Evolutionary conservation across 805 yeast genomes (phyloP).

Genomic region (Lipomyces japonicus): DNA sequence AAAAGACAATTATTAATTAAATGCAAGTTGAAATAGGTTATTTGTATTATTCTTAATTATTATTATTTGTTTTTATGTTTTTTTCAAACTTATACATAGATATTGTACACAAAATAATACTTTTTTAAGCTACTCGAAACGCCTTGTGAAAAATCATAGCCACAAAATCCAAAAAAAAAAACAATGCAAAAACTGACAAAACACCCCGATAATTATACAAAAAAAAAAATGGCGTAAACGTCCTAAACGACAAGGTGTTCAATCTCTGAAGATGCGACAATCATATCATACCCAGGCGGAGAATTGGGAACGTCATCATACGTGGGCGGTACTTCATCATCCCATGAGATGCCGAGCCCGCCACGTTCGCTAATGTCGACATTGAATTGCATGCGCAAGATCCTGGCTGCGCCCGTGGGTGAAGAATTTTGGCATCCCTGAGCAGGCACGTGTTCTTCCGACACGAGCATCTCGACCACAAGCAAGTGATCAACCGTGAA

Average conservation of each 20-base stretch:
- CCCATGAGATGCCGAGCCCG: conserved; percentile 97
- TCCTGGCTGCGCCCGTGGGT: conserved; percentile 88
- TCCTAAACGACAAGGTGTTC: conserved; percentile 17
- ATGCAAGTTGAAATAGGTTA: no score
- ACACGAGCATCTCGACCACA: conserved; percentile 85
- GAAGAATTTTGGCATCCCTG: conserved; percentile 45
- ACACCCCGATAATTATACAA: no score
- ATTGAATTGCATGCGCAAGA: conserved; percentile 89
- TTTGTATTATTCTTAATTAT: no score
- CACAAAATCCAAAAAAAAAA: no score
- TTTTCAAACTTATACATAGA: no score
- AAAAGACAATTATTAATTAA: no score
- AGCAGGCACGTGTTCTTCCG: conserved; percentile 63
- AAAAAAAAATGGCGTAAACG: no score
- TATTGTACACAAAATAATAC: no score
- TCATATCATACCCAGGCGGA: conserved; percentile 72
- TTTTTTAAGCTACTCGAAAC: no score
- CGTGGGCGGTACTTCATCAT: conserved; percentile 97
- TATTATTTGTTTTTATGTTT: no score
- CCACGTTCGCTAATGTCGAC: conserved; percentile 80
- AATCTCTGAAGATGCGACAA: conserved; percentile 25
- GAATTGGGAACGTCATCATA: conserved; percentile 81
- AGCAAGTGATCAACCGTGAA: conserved; percentile 70
- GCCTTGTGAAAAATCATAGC: no score
- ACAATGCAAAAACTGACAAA: no score